A percentile compares a stretch with the other conserved stretches of the same genome.
These are phyloP conservation scores for Xylaria longipes DNA, from an alignment of 495 filamentous ascomycete species.

Conservation along the genomic window DNA sequence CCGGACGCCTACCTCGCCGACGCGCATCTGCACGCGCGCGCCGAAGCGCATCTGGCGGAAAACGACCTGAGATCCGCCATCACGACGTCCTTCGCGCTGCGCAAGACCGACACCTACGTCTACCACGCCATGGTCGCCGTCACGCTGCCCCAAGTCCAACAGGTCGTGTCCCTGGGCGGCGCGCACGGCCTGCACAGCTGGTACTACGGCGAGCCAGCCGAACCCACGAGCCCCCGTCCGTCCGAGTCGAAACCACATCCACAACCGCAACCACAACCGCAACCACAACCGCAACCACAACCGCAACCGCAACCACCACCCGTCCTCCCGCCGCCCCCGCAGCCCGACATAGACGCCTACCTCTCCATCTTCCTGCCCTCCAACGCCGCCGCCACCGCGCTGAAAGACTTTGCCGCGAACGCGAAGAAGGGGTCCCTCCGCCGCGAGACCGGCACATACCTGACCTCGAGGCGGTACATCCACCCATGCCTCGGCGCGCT, in stretches of 20 bases:
- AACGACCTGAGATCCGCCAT: conserved; percentile 59
- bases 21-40: conserved; percentile 34
- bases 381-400: conserved; percentile 55
- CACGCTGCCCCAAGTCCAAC: conserved; percentile 60
- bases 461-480: conserved; percentile 51
- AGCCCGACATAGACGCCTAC: conserved; percentile 61
- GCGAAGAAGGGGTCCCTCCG: conserved; percentile 64
- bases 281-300: too few relatives aligned
- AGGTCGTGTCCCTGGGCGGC: conserved; percentile 51
- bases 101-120: conserved; percentile 56
- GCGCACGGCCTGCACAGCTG: conserved; percentile 50
- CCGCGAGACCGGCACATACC: conserved; percentile 53
- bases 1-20: conserved; percentile 35
- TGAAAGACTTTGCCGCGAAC: conserved; percentile 61
- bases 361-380: conserved; percentile 61
- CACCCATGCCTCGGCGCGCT: conserved; percentile 35
- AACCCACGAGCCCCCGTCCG: conserved; percentile 37
- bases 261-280: too few relatives aligned
- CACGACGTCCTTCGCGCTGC: conserved; percentile 57
- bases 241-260: conserved; percentile 27
- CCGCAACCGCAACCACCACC: too few relatives aligned
- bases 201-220: conserved; percentile 50
- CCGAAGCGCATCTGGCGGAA: conserved; percentile 38
- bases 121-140: conserved; percentile 63
- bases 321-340: conserved; percentile 53